Conservation (phyloP, 179 eudicot species). For the Heliamphora pulchella region DNA sequence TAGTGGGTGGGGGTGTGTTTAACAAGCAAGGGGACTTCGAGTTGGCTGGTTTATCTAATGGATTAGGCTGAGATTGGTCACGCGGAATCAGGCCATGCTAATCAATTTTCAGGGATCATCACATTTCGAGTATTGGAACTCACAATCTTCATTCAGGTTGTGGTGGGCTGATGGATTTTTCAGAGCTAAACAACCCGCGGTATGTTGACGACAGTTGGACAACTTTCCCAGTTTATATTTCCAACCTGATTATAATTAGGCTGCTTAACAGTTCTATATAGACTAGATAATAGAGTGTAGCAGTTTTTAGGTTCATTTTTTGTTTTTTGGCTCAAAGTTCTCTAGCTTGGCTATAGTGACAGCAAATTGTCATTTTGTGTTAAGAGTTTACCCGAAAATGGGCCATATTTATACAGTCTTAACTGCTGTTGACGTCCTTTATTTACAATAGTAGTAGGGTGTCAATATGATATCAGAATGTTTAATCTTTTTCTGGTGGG, state of each 20-base stretch:
- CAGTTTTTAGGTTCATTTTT: too few relatives aligned
- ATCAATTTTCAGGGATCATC: conserved; percentile 9
- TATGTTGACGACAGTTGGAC: conserved; percentile 26
- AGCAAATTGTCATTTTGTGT: not conserved
- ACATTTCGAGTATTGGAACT: conserved; percentile 10
- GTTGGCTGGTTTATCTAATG: too few relatives aligned
- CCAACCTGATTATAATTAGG: not conserved
- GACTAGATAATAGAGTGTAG: not conserved
- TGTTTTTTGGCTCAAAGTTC: too few relatives aligned
- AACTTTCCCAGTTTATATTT: conserved; percentile 1
- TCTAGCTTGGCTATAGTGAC: conserved; percentile 18
- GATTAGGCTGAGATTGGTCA: too few relatives aligned
- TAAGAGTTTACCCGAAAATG: not conserved
- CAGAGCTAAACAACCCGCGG: conserved; percentile 26
- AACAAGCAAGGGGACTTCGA: too few relatives aligned
- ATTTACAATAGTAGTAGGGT: not conserved
- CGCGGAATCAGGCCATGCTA: too few relatives aligned
- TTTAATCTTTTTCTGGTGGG: not conserved
- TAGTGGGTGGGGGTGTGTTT: too few relatives aligned
- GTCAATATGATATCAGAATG: not conserved
- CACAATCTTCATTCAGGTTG: conserved; percentile 25
- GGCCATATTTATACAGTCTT: not conserved
- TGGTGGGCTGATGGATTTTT: conserved; percentile 27
- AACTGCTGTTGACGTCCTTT: too few relatives aligned
- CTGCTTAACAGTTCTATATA: not conserved